Base-by-base conservation (phyloP, 345 rosid species). In the Sonneratia caseolaris region DNA sequence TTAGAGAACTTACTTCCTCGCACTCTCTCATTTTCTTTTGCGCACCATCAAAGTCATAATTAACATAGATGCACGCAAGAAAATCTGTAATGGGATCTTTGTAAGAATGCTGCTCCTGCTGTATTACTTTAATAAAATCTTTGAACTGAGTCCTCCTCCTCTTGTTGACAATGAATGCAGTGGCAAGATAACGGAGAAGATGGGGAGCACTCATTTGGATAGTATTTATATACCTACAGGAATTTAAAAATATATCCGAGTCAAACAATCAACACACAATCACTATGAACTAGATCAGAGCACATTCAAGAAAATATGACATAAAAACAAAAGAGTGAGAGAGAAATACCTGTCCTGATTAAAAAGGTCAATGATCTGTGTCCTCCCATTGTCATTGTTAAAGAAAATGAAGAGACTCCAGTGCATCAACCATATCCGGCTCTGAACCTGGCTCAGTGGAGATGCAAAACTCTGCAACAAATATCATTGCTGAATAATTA, bases 351-450 rank as follows among this genome's bases (percentile, higher is more conserved):
- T 96, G 79, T 96, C 99, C 83, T 92, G 98, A 80, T 89, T 92
- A 74, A 92, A 96, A 49, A 96, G 84, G 79, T 96, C 98, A 81
- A 96, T 96, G 78, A 96, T 91, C 76, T 78, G 95, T 38, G 98
- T 91, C 84, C 91, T 89, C 82, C 98, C 98, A 71, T 92, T 96
- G 15, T 96, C 99, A 78, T 96, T 84, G 83, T 96, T 96, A 82
- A 96, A 96, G 69, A 92, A 96, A 84, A 96, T 92, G 79, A 88
- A 96, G 71, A 92, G 93, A 78, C 98, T 91, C 99, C 99, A 96
- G 79, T 96, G 98, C 99, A 96, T 96, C 82, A 96, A 81, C 99
- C 99, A 96, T 72, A 91, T 83, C 78, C 98, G 85, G 82, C 86
- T 91, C 75, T 91, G 97, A 74, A 96, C 89, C 78, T 92, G 99